phyloP scores from a whole-genome alignment of 164 flowering plant species.

The Cinnamomum micranthum region DNA sequence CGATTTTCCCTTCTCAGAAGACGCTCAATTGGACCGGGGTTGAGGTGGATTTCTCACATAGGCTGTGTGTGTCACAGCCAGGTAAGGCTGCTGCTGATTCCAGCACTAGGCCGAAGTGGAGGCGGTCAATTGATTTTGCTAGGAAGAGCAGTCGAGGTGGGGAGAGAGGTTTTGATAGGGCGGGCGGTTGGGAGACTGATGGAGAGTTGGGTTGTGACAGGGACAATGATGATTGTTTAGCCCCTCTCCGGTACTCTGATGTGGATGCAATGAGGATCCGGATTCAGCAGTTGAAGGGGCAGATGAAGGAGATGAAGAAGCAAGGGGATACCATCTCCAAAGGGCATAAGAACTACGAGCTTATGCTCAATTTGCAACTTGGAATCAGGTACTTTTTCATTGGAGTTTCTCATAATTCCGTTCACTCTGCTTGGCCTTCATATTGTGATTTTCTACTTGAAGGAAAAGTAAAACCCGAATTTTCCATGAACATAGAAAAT shows the following conservation, averaged over 20 bases:
- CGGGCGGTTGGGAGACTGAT: conserved; percentile 40
- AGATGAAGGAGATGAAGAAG: conserved; percentile 35
- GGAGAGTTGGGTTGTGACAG: conserved; percentile 12
- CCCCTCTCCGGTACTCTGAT: conserved; percentile 25
- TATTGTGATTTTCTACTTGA: background rate
- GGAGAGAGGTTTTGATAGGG: conserved; percentile 35
- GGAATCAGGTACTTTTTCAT: conserved; percentile 28
- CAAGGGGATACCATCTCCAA: conserved; percentile 58
- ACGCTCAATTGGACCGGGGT: conserved; percentile 22
- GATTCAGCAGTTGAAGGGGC: conserved; percentile 25
- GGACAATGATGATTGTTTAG: conserved; percentile 25
- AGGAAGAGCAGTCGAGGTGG: conserved; percentile 28
- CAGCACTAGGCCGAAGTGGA: conserved; percentile 34
- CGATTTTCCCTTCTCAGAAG: conserved; percentile 77
- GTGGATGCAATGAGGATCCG: conserved; percentile 6
- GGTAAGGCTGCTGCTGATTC: conserved; percentile 25
- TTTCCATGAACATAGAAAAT: too few species aligned
- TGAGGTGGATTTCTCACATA: conserved; percentile 21
- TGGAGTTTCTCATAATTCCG: background rate
- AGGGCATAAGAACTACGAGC: conserved; percentile 41
- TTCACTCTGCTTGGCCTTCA: background rate
- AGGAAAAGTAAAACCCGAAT: too few species aligned
- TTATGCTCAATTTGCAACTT: conserved; percentile 41
- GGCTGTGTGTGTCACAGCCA: conserved; percentile 54
- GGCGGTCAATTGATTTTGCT: conserved; percentile 58